These are phyloP conservation scores for Colletotrichum euphorbiae DNA, from an alignment of 2,329 filamentous ascomycete genomes.

Conservation along the genomic window DNA sequence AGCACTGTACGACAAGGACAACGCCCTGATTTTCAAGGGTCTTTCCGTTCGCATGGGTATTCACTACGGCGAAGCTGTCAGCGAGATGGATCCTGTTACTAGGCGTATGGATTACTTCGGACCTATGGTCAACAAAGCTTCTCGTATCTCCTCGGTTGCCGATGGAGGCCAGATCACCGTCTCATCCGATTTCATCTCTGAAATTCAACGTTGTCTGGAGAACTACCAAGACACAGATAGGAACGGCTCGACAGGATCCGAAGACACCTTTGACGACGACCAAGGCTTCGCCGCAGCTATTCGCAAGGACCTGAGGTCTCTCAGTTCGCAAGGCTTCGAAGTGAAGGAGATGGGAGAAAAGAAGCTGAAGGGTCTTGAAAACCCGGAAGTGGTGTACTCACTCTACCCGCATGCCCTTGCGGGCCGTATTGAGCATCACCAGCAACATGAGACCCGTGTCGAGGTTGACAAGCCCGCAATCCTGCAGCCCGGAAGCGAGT, in stretches of 20 bases:
- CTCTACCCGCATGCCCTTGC: conserved; percentile 92
- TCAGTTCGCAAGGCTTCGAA: conserved; percentile 93
- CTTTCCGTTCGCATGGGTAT: conserved; percentile 97
- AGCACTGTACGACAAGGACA: conserved; percentile 84
- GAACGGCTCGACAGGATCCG: conserved; percentile 74
- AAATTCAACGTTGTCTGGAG: conserved; percentile 91
- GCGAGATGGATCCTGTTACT: conserved; percentile 94
- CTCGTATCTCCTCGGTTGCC: conserved; percentile 92
- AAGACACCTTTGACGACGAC: conserved; percentile 77
- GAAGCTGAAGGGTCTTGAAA: conserved; percentile 96
- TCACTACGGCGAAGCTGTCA: conserved; percentile 94
- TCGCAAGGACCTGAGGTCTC: conserved; percentile 84
- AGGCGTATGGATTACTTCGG: conserved; percentile 99
- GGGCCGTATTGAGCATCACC: conserved; percentile 80
- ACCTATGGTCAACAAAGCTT: conserved; percentile 98
- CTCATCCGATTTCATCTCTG: conserved; percentile 95
- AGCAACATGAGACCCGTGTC: conserved; percentile 58
- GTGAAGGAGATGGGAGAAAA: conserved; percentile 96
- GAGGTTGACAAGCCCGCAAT: conserved; percentile 67
- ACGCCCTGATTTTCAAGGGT: conserved; percentile 91
- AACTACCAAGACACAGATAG: conserved; percentile 89
- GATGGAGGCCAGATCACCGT: conserved; percentile 98
- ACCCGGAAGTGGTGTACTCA: conserved; percentile 94
- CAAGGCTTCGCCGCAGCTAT: conserved; percentile 82
- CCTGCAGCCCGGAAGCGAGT: conserved; percentile 72